Base-by-base conservation (phyloP, 768 basidiomycete genomes). In the Boletus barrowsii region DNA sequence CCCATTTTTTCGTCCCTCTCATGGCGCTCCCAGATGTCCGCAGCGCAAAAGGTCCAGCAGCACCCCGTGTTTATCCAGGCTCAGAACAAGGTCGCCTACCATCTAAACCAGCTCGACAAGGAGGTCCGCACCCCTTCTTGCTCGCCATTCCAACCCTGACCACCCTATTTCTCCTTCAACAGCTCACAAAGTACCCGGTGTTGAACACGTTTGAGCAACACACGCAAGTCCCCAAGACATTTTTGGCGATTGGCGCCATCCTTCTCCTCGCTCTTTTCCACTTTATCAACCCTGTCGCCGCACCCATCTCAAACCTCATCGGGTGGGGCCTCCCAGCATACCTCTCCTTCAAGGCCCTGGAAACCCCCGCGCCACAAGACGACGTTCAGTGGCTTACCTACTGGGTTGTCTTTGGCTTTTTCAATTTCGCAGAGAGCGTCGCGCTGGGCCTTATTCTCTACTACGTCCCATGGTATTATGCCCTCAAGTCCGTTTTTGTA, bases 361-460 rank as follows among this genome's bases (percentile, higher is more conserved):
- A 98, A 73, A 73, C 81, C 5, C 90, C 92, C n/a, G 79, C 82
- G 3, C 78, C 85, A 55, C 80, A 86, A 61, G 93, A 96, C 62
- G 90, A 96, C 73, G 79, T 88, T 65, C 94, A 97, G 75, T 98
- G 94, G 94, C 80, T 98, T 67, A 96, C 95, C 3, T 98, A 98
- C 79, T 98, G 96, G 96, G 81, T 91, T 67, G 82, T 96, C 50
- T 95, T 97, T 63, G 93, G 93, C 51, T 88, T 86, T 73, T 87
- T 97, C 82, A 96, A 88, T 78, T 91, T 97, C 74, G 65, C 90
- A 56, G 96, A 98, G 76, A 87, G 83, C 66, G 80, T 96, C 62
- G 91, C 90, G 49, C 78, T 91, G 59, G 83, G 88, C 48, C 55
- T 89, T 56, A 82, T 97, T 56, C 85, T 98, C 60, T 93, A 95